These are phyloP conservation scores for Fusarium sp. DNA, from an alignment of 2,329 filamentous ascomycete genomes.

Conservation along the genomic window DNA sequence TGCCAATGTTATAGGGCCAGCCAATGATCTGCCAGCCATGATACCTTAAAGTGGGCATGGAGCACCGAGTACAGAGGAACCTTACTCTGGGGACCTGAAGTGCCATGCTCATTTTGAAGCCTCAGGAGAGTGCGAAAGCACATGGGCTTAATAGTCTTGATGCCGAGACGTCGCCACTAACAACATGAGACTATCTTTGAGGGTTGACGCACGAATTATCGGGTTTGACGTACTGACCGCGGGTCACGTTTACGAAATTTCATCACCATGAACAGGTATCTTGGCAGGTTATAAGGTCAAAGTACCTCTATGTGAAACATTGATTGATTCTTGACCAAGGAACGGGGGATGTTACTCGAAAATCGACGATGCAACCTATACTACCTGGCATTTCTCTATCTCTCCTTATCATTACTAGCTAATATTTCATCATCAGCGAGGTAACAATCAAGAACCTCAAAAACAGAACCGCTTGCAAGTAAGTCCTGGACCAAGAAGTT, in stretches of 20 bases:
- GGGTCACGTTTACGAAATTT: not conserved
- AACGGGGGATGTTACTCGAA: no score
- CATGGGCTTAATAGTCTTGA: not conserved
- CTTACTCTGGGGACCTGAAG: not conserved
- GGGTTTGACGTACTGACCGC: not conserved
- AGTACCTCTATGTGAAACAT: not conserved
- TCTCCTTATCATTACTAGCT: not conserved
- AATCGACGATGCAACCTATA: not conserved
- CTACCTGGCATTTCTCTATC: not conserved
- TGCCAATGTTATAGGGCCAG: slow-evolving; percentile 36
- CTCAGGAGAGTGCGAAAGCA: not conserved
- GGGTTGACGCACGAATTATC: not conserved
- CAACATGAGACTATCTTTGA: not conserved
- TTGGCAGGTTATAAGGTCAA: slow-evolving; percentile 2
- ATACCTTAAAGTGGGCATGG: slow-evolving; percentile 2
- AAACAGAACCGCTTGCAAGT: not conserved
- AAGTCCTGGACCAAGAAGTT: not conserved
- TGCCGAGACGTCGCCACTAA: not conserved
- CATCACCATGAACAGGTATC: slow-evolving; percentile 2
- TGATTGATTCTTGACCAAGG: not conserved
- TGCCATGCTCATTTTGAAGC: not conserved
- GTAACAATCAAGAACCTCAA: not conserved
- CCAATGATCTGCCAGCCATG: slow-evolving; percentile 19
- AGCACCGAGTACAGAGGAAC: not conserved
- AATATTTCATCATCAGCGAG: not conserved